These are phyloP conservation scores for Rhizopus stolonifer DNA, from an alignment of 371 early-diverging fungal species.

Conservation along the genomic window DNA sequence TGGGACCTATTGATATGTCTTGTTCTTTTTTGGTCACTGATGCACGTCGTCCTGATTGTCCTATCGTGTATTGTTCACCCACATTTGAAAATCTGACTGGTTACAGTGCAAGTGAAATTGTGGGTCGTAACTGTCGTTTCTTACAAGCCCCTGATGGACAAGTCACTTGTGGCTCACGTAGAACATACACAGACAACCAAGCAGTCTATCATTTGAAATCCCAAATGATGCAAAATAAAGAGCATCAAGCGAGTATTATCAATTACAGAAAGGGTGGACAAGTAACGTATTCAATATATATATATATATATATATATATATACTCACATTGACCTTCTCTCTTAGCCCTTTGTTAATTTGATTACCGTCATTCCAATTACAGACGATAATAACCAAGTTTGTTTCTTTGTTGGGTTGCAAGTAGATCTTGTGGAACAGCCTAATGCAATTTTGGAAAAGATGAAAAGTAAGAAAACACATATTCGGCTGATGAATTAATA, in stretches of 20 bases:
- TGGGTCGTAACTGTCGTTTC: slow-evolving; percentile 73
- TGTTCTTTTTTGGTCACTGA: slow-evolving; percentile 63
- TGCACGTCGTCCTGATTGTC: slow-evolving; percentile 52
- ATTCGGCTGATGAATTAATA: not conserved
- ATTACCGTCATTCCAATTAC: slow-evolving; percentile 68
- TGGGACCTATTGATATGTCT: slow-evolving; percentile 69
- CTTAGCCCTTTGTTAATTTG: slow-evolving; percentile 77
- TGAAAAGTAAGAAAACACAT: slow-evolving; percentile 35
- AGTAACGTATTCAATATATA: too few relatives aligned
- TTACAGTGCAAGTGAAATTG: slow-evolving; percentile 53
- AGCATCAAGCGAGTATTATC: slow-evolving; percentile 64
- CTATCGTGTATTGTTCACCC: slow-evolving; percentile 65
- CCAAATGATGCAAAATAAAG: slow-evolving; percentile 50
- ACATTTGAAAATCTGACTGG: slow-evolving; percentile 69
- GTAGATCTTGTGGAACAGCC: slow-evolving; percentile 73
- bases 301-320: slow-evolving; percentile 1
- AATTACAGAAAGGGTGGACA: slow-evolving; percentile 72
- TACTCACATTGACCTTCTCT: not conserved
- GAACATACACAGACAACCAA: slow-evolving; percentile 61
- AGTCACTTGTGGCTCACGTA: slow-evolving; percentile 51
- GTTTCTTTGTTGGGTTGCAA: slow-evolving; percentile 72
- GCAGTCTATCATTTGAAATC: slow-evolving; percentile 57
- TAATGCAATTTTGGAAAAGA: slow-evolving; percentile 60
- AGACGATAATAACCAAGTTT: slow-evolving; percentile 42
- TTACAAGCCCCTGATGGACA: slow-evolving; percentile 61